Evolutionary conservation across 2,329 filamentous ascomycete species (phyloP), one percentile per base, ranked within the genome.

Genomic region (Grosmannia penicillata): DNA sequence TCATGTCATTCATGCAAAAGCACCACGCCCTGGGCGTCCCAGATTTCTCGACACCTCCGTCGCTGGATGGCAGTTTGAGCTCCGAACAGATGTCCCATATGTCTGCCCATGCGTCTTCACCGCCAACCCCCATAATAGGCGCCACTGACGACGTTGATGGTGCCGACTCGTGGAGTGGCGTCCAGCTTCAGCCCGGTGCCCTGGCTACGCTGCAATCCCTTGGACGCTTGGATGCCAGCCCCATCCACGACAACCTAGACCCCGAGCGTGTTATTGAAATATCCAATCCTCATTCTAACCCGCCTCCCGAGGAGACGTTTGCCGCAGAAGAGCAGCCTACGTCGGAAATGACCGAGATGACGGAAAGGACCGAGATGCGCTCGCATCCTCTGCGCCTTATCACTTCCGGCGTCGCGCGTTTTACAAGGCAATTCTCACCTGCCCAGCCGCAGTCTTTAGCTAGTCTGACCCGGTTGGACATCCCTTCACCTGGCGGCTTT

Each of bases 401-500:
- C 45, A 72, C 69, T 33, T 53, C 51, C 38, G 53, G 65, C 22
- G 49, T 50, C 3, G 15, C 41, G 11, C 53, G 52, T 22, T 48
- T 53, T 32, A 46, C 55, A 9, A 46, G 55, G 26, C 49, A 56
- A 14, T 56, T 59, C 13, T 57, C 65, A 1, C 60, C 72, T 9
- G 60, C 66, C 8, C 72, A 73, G 31, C 68, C 66, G 41, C 58
- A 67, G 40, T 79, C 78, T 13, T 65, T 77, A 13, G 78, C 78
- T 40, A 82, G 78, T 28, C 69, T 95, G 45, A 87, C 82, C 17
- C 77, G 73, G 42, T 70, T 95, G 17, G 87, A 87, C 21, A 86
- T 96, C 25, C 89, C 87, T 6, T 95, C 89, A 0, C 89, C 89
- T 0, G 81, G 84, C 21, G 85, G 82, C 1, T 95, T 95, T 66